Percentiles rank a stretch among this genome's conserved stretches.
phyloP scores from a whole-genome alignment of 352 stramenopile genomes.

The Pythium volutum region DNA sequence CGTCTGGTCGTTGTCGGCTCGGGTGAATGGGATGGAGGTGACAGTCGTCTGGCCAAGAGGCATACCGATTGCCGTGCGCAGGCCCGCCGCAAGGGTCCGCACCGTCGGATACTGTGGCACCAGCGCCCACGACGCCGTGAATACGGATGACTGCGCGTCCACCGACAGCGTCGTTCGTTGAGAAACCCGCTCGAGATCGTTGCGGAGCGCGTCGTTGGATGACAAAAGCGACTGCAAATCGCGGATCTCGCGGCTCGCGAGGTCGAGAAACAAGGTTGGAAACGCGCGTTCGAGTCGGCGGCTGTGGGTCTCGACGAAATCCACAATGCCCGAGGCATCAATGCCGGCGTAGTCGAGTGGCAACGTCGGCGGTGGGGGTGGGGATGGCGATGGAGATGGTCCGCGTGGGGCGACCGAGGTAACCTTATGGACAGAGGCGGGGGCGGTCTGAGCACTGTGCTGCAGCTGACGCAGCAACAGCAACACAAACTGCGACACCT shows the following conservation, averaged over 20 bases:
- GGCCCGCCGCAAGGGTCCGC: slow-evolving; percentile 23
- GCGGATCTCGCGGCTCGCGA: slow-evolving; percentile 27
- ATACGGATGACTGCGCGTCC: slow-evolving; percentile 1
- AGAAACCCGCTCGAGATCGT: slow-evolving; percentile 4
- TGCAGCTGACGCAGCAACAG: slow-evolving; percentile 2
- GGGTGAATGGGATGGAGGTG: background rate
- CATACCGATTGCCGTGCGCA: slow-evolving; percentile 11
- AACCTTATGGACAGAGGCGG: background rate
- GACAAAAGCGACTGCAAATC: slow-evolving; percentile 4
- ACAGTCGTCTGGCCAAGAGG: background rate
- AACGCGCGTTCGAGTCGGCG: slow-evolving; percentile 24
- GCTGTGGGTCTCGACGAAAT: slow-evolving; percentile 31
- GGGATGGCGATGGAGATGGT: background rate
- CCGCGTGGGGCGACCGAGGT: background rate
- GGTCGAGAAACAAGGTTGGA: slow-evolving; percentile 25
- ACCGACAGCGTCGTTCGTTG: background rate
- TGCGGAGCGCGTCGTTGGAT: background rate
- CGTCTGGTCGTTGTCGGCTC: slow-evolving; percentile 12
- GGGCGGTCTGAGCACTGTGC: background rate
- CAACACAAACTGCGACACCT: slow-evolving; percentile 21
- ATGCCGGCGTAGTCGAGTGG: slow-evolving; percentile 26
- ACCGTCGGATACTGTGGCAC: slow-evolving; percentile 10
- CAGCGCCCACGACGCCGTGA: slow-evolving; percentile 16
- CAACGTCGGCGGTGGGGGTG: slow-evolving; percentile 7
- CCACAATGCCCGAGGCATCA: slow-evolving; percentile 17